Conservation (phyloP, 2,329 filamentous ascomycete species). For the Aureobasidium sp. region DNA sequence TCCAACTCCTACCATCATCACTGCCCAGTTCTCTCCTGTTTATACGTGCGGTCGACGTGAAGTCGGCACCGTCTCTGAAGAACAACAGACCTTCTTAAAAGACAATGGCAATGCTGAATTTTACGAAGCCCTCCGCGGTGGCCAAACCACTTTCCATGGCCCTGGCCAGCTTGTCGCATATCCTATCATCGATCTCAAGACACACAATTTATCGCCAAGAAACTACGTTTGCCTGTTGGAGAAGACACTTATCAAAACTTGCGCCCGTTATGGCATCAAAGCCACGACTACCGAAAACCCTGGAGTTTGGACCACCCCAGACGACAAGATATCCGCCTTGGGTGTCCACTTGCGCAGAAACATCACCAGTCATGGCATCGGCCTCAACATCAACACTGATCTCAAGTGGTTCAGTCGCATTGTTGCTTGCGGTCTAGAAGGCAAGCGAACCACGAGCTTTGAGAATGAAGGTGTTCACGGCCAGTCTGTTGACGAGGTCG, state of each 20-base stretch:
- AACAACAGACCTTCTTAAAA: conserved; percentile 36
- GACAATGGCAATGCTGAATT: conserved; percentile 48
- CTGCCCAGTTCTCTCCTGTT: conserved; percentile 72
- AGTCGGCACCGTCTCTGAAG: conserved; percentile 37
- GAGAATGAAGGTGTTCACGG: conserved; percentile 41
- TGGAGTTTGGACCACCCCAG: conserved; percentile 60
- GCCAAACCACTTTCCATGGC: conserved; percentile 89
- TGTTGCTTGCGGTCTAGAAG: conserved; percentile 80
- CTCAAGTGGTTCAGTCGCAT: conserved; percentile 61
- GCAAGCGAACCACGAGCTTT: conserved; percentile 70
- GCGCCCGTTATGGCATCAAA: conserved; percentile 51
- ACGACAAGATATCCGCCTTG: conserved; percentile 76
- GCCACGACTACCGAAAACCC: conserved; percentile 64
- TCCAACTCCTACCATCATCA: conserved; percentile 64
- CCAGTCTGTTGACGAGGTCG: conserved; percentile 31
- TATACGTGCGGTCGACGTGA: conserved; percentile 89
- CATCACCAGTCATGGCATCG: conserved; percentile 76
- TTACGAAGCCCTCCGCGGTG: conserved; percentile 67
- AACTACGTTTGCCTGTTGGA: conserved; percentile 75
- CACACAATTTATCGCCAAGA: conserved; percentile 58
- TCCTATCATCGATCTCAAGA: conserved; percentile 73
- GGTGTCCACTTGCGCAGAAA: conserved; percentile 85
- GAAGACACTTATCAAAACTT: conserved; percentile 59
- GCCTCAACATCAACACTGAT: conserved; percentile 65
- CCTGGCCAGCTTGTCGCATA: conserved; percentile 91